These are phyloP conservation scores for Pseudogymnoascus sp. DNA, from an alignment of 2,329 filamentous ascomycete species.

Conservation along the genomic window DNA sequence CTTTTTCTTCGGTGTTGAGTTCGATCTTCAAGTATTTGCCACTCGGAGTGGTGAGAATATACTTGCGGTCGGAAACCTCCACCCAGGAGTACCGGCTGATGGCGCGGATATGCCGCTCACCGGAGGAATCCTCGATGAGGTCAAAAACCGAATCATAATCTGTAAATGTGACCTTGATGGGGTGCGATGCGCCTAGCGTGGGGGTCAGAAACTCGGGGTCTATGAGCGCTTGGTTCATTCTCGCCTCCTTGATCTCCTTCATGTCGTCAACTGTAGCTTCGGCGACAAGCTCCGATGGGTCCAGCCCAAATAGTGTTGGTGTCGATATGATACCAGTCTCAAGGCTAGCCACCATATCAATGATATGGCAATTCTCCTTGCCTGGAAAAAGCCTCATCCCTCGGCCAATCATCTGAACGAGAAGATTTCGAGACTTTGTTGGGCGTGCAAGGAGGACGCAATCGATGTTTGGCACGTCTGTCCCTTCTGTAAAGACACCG, in stretches of 20 bases:
- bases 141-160: conserved; percentile 92
- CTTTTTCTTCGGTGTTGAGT: conserved; percentile 28
- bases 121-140: conserved; percentile 71
- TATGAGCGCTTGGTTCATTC: not conserved
- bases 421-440: conserved; percentile 82
- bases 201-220: not conserved
- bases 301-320: conserved; percentile 85
- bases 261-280: conserved; percentile 57
- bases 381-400: conserved; percentile 75
- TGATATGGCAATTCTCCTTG: conserved; percentile 85
- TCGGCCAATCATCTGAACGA: conserved; percentile 96
- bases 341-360: conserved; percentile 88
- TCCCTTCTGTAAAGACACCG: conserved; percentile 93
- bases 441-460: conserved; percentile 82
- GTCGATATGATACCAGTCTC: conserved; percentile 80
- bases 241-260: conserved; percentile 32
- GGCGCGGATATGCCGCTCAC: conserved; percentile 67
- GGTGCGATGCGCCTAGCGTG: not conserved
- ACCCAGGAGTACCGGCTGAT: conserved; percentile 79
- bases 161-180: conserved; percentile 57
- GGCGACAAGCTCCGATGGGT: conserved; percentile 68
- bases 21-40: conserved; percentile 54
- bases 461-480: conserved; percentile 95
- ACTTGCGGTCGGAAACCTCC: conserved; percentile 58
- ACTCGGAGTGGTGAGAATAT: conserved; percentile 57